phyloP scores from a whole-genome alignment of 805 yeast species.

The Naumovozyma baii region DNA sequence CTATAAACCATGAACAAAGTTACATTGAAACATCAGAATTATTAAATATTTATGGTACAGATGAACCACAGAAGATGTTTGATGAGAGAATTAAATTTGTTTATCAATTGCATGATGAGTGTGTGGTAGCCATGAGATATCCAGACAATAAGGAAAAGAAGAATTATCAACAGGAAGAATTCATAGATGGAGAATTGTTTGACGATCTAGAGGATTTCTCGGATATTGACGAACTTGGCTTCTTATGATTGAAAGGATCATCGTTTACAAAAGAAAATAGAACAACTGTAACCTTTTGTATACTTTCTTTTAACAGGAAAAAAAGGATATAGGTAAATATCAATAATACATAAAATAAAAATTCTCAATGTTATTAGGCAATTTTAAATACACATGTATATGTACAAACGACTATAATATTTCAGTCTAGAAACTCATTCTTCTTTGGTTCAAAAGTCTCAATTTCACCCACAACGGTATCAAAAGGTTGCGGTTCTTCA shows the following conservation, averaged over 20 bases:
- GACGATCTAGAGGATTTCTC: conserved; percentile 29
- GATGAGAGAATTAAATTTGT: conserved; percentile 93
- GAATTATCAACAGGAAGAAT: conserved; percentile 16
- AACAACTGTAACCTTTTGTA: neutral
- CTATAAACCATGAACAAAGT: conserved; percentile 81
- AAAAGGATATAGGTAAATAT: neutral
- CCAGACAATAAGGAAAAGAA: conserved; percentile 38
- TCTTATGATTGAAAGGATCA: conserved; percentile 15
- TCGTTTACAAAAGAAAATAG: neutral
- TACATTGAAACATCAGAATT: conserved; percentile 85
- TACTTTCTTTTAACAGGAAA: neutral
- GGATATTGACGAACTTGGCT: conserved; percentile 27
- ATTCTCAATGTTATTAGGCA: neutral
- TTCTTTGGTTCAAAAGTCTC: conserved; percentile 1
- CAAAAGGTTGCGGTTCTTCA: conserved; percentile 5
- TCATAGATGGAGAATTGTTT: conserved; percentile 15
- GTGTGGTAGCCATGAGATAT: conserved; percentile 91
- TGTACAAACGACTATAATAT: too few relatives aligned
- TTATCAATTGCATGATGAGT: conserved; percentile 79
- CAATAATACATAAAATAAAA: neutral
- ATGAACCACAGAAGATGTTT: conserved; percentile 75
- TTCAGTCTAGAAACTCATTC: too few relatives aligned
- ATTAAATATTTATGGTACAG: conserved; percentile 77
- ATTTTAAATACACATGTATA: neutral
- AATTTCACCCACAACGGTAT: neutral